A percentile compares a stretch with the other conserved stretches of the same genome.
Conservation (phyloP, 1,139 yeast species). For the Ogataea hybrid region DNA sequence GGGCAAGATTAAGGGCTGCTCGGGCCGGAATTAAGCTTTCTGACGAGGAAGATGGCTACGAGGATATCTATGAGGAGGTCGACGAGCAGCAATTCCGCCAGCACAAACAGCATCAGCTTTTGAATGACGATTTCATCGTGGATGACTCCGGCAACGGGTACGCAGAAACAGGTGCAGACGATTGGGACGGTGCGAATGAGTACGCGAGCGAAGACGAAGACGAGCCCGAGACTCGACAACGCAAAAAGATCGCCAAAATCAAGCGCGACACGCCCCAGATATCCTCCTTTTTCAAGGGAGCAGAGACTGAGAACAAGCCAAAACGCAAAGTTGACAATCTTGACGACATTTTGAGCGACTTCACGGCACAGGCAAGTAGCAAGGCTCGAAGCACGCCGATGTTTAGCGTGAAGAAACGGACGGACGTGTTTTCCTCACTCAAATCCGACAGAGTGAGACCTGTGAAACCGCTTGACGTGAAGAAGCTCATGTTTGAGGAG, state of each 20-base stretch:
- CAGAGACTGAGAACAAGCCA: conserved; percentile 20
- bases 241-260: conserved; percentile 40
- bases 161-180: conserved; percentile 89
- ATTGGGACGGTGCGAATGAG: conserved; percentile 65
- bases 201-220: conserved; percentile 57
- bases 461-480: conserved; percentile 20
- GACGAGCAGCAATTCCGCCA: conserved; percentile 77
- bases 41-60: conserved; percentile 34
- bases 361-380: conserved; percentile 30
- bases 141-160: conserved; percentile 92
- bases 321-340: conserved; percentile 38
- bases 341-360: conserved; percentile 49
- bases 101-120: conserved; percentile 73
- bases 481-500: conserved; percentile 20
- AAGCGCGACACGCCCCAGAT: conserved; percentile 52
- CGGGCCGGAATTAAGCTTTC: conserved; percentile 37
- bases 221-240: conserved; percentile 31
- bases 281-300: conserved; percentile 48
- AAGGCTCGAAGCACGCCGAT: conserved; percentile 20
- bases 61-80: conserved; percentile 77
- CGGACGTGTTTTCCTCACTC: conserved; percentile 30
- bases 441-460: conserved; percentile 15
- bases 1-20: conserved; percentile 42
- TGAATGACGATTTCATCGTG: conserved; percentile 90
- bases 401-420: conserved; percentile 20